phyloP scores from a whole-genome alignment of 768 basidiomycete genomes.

The Calocera viscosa region DNA sequence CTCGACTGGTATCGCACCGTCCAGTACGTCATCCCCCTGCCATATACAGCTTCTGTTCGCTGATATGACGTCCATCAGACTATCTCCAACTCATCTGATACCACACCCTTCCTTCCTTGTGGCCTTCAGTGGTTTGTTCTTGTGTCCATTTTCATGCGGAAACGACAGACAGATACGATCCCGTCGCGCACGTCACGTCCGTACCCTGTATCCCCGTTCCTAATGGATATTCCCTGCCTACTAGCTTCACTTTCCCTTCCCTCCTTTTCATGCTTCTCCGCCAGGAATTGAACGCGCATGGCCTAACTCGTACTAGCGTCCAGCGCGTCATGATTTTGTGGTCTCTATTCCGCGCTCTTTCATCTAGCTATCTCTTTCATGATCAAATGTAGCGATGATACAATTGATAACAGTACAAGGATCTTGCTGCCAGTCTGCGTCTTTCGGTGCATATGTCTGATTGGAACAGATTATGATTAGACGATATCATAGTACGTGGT shows the following conservation, averaged over 20 bases:
- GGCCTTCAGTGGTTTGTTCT: no score
- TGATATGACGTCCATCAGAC: slow-evolving; percentile 68
- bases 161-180: background rate
- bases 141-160: background rate
- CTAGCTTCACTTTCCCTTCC: background rate
- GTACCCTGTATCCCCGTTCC: slow-evolving; percentile 1
- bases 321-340: background rate
- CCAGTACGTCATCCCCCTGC: slow-evolving; percentile 14
- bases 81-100: slow-evolving; percentile 66
- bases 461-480: no score
- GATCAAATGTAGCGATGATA: slow-evolving; percentile 6
- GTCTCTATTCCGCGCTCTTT: background rate
- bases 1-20: slow-evolving; percentile 16
- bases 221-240: background rate
- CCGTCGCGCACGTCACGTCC: background rate
- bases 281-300: background rate
- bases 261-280: background rate
- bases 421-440: background rate
- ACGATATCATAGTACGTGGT: no score
- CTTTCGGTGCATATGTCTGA: no score
- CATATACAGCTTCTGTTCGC: background rate
- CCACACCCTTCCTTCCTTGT: no score
- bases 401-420: slow-evolving; percentile 9
- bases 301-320: background rate
- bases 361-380: slow-evolving; percentile 7